Base-by-base conservation (phyloP, 164 flowering plant species). In the Malania oleifera region DNA sequence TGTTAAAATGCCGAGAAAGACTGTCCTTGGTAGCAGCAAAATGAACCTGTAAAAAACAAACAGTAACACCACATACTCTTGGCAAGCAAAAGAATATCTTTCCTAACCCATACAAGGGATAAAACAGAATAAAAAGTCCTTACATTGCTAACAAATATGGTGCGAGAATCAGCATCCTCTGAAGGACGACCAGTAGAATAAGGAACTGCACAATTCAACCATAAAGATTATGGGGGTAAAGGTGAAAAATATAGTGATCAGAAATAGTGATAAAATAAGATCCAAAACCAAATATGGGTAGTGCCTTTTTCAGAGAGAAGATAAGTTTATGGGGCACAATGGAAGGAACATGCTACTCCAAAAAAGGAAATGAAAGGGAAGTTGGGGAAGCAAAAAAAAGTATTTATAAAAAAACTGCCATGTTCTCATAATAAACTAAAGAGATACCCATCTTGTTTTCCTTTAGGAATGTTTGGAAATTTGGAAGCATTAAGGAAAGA, bases 11-110 rank as follows among this genome's bases (percentile, higher is more conserved):
- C 49, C 85, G 80, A 57, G 91, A 88, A 51, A 93, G 91, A 47
- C 78, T 79, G 62, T 93, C 99, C 76, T 90, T 90, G 41, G 96
- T 85, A 37, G 99, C 97, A 62, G 84, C 97, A 82, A 88, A 88
- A 77, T 93, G 96, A 71, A 93, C 99, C 99, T 93, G 75, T 40
- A 35, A 23, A 68, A 9, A 34, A 55, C 3, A 59, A 18, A 23
- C 17, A 20, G 54, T 37, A 51, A 56, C 0, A 27, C 47, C 18
- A 59, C 12, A 58, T 7, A 22, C 26, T 8, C 29, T 15, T 17
- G 45, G 59, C 31, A 25, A 31, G 41, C 23, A 26, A 18, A 47
- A 49, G 15, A 15, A 28, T 25, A 25, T 19, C 10, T 15, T 5
- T 22, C 22, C 47, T 7, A 10, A 35, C 39, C n/a, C 17, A n/a